Base-by-base conservation (phyloP, 2,329 filamentous ascomycete genomes). In the Onygenales sp. region DNA sequence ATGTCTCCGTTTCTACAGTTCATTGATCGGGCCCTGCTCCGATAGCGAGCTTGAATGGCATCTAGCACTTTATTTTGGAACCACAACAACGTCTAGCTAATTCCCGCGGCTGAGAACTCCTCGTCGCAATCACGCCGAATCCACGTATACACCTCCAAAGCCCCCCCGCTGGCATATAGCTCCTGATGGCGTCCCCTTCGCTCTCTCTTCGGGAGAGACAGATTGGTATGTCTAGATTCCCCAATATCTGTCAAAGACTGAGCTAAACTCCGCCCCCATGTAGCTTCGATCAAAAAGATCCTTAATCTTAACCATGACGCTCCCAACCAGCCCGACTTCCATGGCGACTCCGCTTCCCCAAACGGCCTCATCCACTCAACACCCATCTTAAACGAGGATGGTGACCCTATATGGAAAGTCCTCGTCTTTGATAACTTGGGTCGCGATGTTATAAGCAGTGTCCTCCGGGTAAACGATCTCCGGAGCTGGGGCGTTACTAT, bases 351-450 rank as follows among this genome's bases (percentile, higher is more conserved):
- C 40, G 74, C 80, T 45, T 75, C 80, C 53, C 65, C 70, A 34
- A 85, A 84, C 64, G 84, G 83, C 49, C 71, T 85, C 8, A 74
- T 85, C 52, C 81, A 86, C 21, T 80, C 85, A 39, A 84, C 85
- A n/a, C 86, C 88, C 13, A 87, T 96, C 51, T 75, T 95, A 57
- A 90, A 90, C 61, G 80, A 88, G 46, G 86, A 94, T 62, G 90
- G 91, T 58, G 88, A 95, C 64, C 91, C 92, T 0, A 91, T 96
- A 74, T 97, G 92, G 92, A 97, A 97, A 70, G 88, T 97, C 6
- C 77, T 98, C 51, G 89, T 98, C 8, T 97, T 98, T 67, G 94
- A 98, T 70, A 87, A 92, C 61, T 73, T 86, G 62, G 93, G 92
- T 47, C 81, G 91, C 68, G 91, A 97, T 80, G 88, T 98, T 55